phyloP scores from a whole-genome alignment of 345 rosid genomes.

The Hypericum perforatum region DNA sequence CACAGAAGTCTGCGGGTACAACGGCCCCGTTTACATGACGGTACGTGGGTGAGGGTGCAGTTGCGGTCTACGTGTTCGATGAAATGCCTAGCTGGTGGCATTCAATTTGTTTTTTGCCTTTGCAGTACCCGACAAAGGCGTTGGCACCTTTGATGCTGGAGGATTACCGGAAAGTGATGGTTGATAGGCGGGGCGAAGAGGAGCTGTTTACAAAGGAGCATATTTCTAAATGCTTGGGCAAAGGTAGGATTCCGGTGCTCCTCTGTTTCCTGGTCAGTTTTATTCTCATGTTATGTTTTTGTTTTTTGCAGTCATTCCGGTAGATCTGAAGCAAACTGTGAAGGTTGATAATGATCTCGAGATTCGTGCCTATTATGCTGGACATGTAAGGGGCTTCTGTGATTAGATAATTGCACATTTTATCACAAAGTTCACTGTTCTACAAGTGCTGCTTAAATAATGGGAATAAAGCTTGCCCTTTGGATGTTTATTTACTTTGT shows the following conservation, averaged over 20 bases:
- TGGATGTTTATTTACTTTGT: no score
- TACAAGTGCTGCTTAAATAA: no score
- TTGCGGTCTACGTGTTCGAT: constrained; percentile 1
- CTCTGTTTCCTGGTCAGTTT: not conserved
- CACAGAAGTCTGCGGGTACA: constrained; percentile 81
- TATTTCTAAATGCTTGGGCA: constrained; percentile 71
- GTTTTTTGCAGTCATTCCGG: constrained; percentile 54
- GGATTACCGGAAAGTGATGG: constrained; percentile 81
- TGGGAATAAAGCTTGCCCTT: no score
- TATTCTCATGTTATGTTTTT: constrained; percentile 4
- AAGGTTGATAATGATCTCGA: constrained; percentile 84
- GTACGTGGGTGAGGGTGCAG: not conserved
- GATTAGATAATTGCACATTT: no score
- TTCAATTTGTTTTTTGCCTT: not conserved
- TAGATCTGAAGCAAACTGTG: constrained; percentile 89
- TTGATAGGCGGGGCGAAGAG: constrained; percentile 87
- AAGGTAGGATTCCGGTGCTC: constrained; percentile 30
- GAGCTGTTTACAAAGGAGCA: constrained; percentile 68
- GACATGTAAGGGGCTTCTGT: constrained; percentile 98
- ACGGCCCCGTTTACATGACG: not conserved
- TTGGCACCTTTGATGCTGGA: constrained; percentile 88
- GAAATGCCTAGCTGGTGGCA: not conserved
- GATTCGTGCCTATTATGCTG: constrained; percentile 90
- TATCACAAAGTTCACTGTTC: no score
- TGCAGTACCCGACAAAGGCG: constrained; percentile 90